These are phyloP conservation scores for Jatropha curcas DNA, from an alignment of 345 rosid genomes.

Conservation along the genomic window DNA sequence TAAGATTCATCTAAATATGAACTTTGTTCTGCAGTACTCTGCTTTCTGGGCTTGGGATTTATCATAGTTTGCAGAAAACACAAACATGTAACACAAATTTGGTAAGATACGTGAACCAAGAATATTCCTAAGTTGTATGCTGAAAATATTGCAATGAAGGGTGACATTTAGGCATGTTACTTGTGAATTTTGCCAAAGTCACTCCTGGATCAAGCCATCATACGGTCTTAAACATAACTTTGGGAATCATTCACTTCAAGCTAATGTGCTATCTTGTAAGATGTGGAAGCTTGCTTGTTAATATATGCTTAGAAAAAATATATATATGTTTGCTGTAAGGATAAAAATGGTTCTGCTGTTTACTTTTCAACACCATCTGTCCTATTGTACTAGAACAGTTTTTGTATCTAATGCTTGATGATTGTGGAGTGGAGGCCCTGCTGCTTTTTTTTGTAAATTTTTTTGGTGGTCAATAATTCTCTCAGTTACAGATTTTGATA, in stretches of 20 bases:
- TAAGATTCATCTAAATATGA: too few relatives aligned
- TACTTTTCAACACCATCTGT: background rate
- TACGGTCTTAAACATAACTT: background rate
- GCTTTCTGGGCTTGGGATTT: background rate
- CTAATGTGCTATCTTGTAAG: too few relatives aligned
- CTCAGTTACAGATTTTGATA: background rate
- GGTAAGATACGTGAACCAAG: background rate
- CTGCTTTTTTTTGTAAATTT: too few relatives aligned
- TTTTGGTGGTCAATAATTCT: background rate
- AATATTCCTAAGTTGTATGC: background rate
- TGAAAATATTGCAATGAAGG: background rate
- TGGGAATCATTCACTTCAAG: background rate
- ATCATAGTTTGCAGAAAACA: background rate
- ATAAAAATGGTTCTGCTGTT: background rate
- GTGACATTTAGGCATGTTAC: background rate
- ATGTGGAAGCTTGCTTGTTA: background rate
- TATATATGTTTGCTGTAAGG: background rate
- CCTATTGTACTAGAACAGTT: background rate
- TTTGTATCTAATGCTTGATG: background rate
- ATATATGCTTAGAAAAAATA: background rate
- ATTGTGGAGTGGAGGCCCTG: background rate
- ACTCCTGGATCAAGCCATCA: background rate
- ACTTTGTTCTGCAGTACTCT: background rate
- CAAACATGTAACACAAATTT: background rate
- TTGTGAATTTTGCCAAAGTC: background rate